Evolutionary conservation across 1,284 basidiomycete genomes (phyloP).

Genomic region (Fistulinella staudtii): DNA sequence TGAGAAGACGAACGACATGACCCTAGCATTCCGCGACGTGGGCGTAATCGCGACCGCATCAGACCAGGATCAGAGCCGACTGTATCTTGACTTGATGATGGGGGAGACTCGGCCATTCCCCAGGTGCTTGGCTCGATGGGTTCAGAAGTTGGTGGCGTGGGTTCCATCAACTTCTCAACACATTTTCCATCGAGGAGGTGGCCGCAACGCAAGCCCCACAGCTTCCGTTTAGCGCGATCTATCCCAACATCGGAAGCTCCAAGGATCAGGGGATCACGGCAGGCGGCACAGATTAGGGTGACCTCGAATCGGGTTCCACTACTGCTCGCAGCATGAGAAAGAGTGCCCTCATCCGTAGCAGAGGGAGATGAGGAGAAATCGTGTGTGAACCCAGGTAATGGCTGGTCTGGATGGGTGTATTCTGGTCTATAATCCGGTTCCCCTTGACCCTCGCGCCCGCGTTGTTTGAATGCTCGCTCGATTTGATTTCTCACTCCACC

Average conservation of each 20-base stretch:
- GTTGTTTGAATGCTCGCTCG: conserved; percentile 20
- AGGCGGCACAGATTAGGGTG: conserved; percentile 59
- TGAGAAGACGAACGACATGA: conserved; percentile 13
- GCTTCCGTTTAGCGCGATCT: conserved; percentile 37
- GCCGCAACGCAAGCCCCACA: conserved; percentile 71
- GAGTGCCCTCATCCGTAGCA: conserved; percentile 26
- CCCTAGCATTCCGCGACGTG: conserved; percentile 29
- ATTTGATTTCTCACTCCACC: conserved; percentile 18
- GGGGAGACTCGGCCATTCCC: conserved; percentile 3
- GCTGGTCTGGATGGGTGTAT: conserved; percentile 59
- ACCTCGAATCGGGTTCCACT: conserved; percentile 23
- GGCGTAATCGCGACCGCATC: conserved; percentile 55
- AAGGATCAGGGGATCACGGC: conserved; percentile 52
- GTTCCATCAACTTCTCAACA: conserved; percentile 51
- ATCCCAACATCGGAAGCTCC: conserved; percentile 35
- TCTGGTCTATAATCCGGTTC: conserved; percentile 49
- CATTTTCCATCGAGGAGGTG: conserved; percentile 76
- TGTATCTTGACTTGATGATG: conserved; percentile 23
- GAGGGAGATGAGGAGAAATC: conserved; percentile 47
- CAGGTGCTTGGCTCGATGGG: conserved; percentile 32
- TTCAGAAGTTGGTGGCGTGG: conserved; percentile 25
- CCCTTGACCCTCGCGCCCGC: conserved; percentile 1
- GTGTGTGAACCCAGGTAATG: conserved; percentile 57
- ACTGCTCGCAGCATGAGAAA: conserved; percentile 17
- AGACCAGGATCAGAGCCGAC: conserved; percentile 24